Evolutionary conservation across 306 rosid genomes (phyloP).

Genomic region (Abrus pulchellus): DNA sequence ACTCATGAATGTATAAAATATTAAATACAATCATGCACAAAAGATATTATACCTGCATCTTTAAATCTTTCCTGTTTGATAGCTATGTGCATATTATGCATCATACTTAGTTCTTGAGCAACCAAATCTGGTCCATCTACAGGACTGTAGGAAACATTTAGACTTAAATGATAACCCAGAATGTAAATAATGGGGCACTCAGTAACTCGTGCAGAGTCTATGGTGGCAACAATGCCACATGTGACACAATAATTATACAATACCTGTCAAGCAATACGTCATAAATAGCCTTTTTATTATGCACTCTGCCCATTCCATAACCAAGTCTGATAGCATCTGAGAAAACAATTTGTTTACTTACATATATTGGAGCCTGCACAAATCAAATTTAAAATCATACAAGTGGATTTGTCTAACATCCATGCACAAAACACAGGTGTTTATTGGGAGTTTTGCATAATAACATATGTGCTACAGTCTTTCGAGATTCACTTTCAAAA

Average conservation of each 20-base stretch:
- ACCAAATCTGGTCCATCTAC: constrained; percentile 83
- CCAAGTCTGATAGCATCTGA: constrained; percentile 82
- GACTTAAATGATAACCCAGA: constrained; percentile 14
- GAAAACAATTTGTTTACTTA: constrained; percentile 81
- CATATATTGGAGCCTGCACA: constrained; percentile 95
- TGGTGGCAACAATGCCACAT: constrained; percentile 7
- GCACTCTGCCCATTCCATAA: constrained; percentile 80
- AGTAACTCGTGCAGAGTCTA: constrained; percentile 29
- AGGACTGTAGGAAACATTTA: constrained; percentile 63
- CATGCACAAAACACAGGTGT: constrained; percentile 9
- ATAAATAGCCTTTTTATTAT: constrained; percentile 61
- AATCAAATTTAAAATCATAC: constrained; percentile 48
- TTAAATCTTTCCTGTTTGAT: constrained; percentile 81
- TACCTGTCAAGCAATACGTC: constrained; percentile 97
- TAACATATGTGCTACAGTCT: constrained; percentile 31
- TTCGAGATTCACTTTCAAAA: constrained; percentile 32
- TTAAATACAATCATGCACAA: constrained; percentile 18
- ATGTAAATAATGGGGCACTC: constrained; percentile 5
- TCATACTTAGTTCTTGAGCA: constrained; percentile 77
- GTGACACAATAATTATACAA: constrained; percentile 40
- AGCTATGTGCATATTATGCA: constrained; percentile 78
- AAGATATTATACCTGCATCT: constrained; percentile 76
- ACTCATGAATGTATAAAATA: not conserved
- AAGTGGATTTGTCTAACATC: constrained; percentile 27
- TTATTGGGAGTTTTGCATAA: constrained; percentile 23